Evolutionary conservation across 176 grass and related monocot genomes (phyloP), one percentile per base, ranked within the genome.

Genomic region (Zea luxurians): DNA sequence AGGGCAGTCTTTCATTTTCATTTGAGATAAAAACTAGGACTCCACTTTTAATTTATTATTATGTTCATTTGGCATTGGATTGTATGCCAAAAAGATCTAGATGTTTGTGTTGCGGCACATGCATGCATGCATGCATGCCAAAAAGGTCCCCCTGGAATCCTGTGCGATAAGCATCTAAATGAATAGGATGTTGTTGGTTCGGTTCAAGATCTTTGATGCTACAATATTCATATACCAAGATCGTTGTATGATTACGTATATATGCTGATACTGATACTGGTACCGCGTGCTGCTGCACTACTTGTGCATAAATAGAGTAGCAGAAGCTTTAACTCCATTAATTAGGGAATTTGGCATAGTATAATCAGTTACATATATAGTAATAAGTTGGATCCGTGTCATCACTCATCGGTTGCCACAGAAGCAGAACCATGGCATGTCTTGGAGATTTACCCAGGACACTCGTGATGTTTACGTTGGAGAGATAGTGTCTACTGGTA

Each of bases 201-300:
- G 47, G 77, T 76, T 88, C 71, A 70, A 65, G 82, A 81, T 84
- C 65, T 81, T 81, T 76, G 48, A 77, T 84, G 77, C 66, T 76
- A 37, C 77, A 42, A 17, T 54, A 66, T 50, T 75, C 57, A 77
- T 80, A 80, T 76, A 64, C 65, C 34, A 47, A 77, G 65, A 66
- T 65, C 66, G 55, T 36, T 64, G 68, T 27, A 27, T 27, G 27
- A 27, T 27, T 27, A 27, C 27, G 83, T 53, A 66, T 75, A 74
- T 78, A 66, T 78, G 44, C 76, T 20, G 60, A 27, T 27, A 27
- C 27, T 27, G 27, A 27, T 27, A 27, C n/a, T n/a, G n/a, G n/a
- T n/a, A n/a, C n/a, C n/a, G n/a, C n/a, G n/a, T n/a, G n/a, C n/a
- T n/a, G 52, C 2, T 37, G 4, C 27, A 44, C 16, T 55, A 16